Percentiles rank a stretch among this genome's conserved stretches.
phyloP scores from a whole-genome alignment of 345 rosid species.

The Raphanus sativus region DNA sequence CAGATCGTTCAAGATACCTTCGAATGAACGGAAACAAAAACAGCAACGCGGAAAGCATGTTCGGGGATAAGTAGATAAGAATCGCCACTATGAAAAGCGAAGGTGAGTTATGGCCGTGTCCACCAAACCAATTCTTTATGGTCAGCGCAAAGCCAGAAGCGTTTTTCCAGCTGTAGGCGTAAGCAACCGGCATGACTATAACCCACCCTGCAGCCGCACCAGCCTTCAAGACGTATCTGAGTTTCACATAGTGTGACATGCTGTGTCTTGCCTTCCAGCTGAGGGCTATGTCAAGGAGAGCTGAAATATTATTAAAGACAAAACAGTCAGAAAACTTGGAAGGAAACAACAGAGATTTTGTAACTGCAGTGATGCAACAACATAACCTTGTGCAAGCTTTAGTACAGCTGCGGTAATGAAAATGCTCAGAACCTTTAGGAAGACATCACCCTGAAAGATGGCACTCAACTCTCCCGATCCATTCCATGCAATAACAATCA shows the following conservation, averaged over 20 bases:
- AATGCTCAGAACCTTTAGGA: slow-evolving; percentile 56
- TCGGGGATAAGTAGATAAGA: slow-evolving; percentile 53
- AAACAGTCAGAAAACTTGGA: slow-evolving; percentile 14
- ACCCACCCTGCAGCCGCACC: slow-evolving; percentile 55
- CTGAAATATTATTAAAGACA: slow-evolving; percentile 35
- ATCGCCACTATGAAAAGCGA: slow-evolving; percentile 49
- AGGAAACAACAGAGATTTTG: neutral
- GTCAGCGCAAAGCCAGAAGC: slow-evolving; percentile 51
- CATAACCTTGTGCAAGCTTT: slow-evolving; percentile 59
- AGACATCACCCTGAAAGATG: slow-evolving; percentile 50
- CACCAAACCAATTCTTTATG: slow-evolving; percentile 58
- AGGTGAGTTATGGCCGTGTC: slow-evolving; percentile 47
- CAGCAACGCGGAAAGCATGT: slow-evolving; percentile 51
- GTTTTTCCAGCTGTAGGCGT: slow-evolving; percentile 54
- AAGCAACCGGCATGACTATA: slow-evolving; percentile 51
- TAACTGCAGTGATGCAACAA: neutral
- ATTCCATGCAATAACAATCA: slow-evolving; percentile 66
- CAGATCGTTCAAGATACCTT: slow-evolving; percentile 51
- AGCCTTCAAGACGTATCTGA: slow-evolving; percentile 54
- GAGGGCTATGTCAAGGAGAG: slow-evolving; percentile 51
- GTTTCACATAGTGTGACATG: slow-evolving; percentile 49
- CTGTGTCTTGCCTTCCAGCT: slow-evolving; percentile 55
- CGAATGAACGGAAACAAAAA: slow-evolving; percentile 55
- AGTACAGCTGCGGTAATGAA: slow-evolving; percentile 64
- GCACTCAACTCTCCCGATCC: slow-evolving; percentile 49